These are phyloP conservation scores for Prunus mira DNA, from an alignment of 306 rosid genomes.

Conservation along the genomic window DNA sequence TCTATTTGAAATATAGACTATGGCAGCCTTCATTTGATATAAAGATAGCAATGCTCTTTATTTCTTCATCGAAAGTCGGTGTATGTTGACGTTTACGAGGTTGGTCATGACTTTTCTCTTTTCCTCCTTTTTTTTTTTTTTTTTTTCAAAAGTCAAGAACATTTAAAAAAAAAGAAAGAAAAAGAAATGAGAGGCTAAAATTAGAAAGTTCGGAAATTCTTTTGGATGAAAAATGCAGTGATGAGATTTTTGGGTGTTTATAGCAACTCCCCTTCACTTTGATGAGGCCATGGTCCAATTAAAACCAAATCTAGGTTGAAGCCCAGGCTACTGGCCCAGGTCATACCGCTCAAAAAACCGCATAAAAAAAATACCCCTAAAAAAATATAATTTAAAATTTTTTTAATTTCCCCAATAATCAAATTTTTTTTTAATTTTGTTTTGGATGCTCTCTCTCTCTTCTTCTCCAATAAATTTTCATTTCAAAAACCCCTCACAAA, in stretches of 20 bases:
- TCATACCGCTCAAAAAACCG: neutral
- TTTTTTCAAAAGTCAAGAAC: neutral
- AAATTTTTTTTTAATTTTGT: neutral
- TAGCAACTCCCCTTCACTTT: neutral
- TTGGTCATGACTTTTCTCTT: no score
- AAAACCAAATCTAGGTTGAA: neutral
- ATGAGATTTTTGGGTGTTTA: neutral
- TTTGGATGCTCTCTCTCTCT: neutral
- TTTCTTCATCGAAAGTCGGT: neutral
- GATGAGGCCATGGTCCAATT: neutral
- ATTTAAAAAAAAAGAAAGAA: no score
- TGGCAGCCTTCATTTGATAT: neutral
- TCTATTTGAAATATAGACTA: neutral
- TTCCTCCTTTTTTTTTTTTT: no score
- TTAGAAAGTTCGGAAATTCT: neutral
- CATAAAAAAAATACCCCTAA: no score
- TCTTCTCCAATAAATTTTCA: constrained; percentile 2
- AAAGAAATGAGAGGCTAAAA: neutral
- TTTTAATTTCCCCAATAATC: neutral
- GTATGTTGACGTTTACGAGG: neutral
- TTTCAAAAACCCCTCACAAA: constrained; percentile 19
- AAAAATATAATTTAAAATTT: neutral
- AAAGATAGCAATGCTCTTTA: neutral
- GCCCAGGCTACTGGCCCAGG: neutral
- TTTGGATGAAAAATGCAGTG: neutral